Evolutionary conservation across 2,329 filamentous ascomycete genomes (phyloP).

Genomic region (Hymenoscyphus infarciens): DNA sequence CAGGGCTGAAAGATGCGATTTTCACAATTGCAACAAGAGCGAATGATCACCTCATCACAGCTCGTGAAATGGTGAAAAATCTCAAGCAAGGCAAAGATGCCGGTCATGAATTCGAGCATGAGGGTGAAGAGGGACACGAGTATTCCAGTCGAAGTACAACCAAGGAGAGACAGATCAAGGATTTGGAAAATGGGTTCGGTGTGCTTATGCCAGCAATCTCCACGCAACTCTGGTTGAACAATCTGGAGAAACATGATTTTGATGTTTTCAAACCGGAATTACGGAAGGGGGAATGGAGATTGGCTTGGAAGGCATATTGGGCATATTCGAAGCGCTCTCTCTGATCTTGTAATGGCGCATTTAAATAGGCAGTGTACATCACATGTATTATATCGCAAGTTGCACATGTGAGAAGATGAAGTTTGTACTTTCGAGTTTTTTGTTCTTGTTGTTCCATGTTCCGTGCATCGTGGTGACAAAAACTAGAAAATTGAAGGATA

Average conservation of each 20-base stretch:
- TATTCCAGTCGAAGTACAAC: slow-evolving; percentile 40
- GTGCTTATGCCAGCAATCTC: slow-evolving; percentile 77
- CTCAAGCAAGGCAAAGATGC: slow-evolving; percentile 69
- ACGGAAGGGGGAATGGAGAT: slow-evolving; percentile 69
- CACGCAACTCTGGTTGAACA: slow-evolving; percentile 73
- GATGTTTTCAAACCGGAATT: slow-evolving; percentile 68
- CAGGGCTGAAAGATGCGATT: slow-evolving; percentile 81
- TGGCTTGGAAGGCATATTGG: slow-evolving; percentile 74
- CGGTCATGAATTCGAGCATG: slow-evolving; percentile 86
- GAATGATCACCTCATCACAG: slow-evolving; percentile 93
- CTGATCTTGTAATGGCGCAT: slow-evolving; percentile 28
- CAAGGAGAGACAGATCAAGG: slow-evolving; percentile 42
- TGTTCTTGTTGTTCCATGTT: no score
- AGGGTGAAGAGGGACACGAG: slow-evolving; percentile 66
- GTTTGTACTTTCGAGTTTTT: no score
- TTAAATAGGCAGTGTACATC: not conserved
- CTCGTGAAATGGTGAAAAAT: slow-evolving; percentile 83
- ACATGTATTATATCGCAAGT: not conserved
- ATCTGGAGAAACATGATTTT: slow-evolving; percentile 77
- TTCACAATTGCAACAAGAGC: slow-evolving; percentile 91
- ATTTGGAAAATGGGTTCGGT: slow-evolving; percentile 68
- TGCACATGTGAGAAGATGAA: no score
- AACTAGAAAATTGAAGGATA: no score
- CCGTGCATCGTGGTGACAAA: no score
- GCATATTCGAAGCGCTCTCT: slow-evolving; percentile 53